phyloP scores from a whole-genome alignment of 192 early-diverging fungal species.

The Coemansia sp. region DNA sequence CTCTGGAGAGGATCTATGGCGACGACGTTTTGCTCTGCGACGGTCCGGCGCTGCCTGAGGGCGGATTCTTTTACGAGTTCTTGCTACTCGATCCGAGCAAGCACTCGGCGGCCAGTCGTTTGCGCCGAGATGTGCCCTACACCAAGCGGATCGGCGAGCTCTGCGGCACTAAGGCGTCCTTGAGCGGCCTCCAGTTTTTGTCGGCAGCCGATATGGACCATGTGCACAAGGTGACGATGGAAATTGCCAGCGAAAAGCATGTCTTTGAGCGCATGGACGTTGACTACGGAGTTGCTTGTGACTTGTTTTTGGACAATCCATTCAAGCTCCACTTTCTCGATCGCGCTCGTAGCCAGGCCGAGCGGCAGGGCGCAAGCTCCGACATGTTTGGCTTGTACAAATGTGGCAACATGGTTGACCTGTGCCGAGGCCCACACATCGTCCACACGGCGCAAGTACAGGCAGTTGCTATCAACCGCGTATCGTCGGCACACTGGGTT shows the following conservation, averaged over 20 bases:
- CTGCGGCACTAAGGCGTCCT: slow-evolving; percentile 10
- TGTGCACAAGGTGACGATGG: slow-evolving; percentile 57
- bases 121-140: slow-evolving; percentile 3
- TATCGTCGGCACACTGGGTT: slow-evolving; percentile 68
- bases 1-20: slow-evolving; percentile 71
- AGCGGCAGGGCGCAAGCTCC: neutral
- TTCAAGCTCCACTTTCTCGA: slow-evolving; percentile 75
- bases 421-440: slow-evolving; percentile 80
- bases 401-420: slow-evolving; percentile 74
- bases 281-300: slow-evolving; percentile 58
- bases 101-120: slow-evolving; percentile 10
- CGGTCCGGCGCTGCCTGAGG: slow-evolving; percentile 67
- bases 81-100: slow-evolving; percentile 54
- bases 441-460: slow-evolving; percentile 66
- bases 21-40: slow-evolving; percentile 69
- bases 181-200: slow-evolving; percentile 46
- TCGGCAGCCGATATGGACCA: slow-evolving; percentile 57
- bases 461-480: slow-evolving; percentile 58
- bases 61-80: slow-evolving; percentile 84
- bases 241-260: slow-evolving; percentile 58
- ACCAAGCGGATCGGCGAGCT: slow-evolving; percentile 31
- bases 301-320: slow-evolving; percentile 72
- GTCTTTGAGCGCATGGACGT: slow-evolving; percentile 71
- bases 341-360: slow-evolving; percentile 8
- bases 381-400: slow-evolving; percentile 66